Conservation (phyloP, 2,329 filamentous ascomycete genomes). For the Drechslerella dactyloides region DNA sequence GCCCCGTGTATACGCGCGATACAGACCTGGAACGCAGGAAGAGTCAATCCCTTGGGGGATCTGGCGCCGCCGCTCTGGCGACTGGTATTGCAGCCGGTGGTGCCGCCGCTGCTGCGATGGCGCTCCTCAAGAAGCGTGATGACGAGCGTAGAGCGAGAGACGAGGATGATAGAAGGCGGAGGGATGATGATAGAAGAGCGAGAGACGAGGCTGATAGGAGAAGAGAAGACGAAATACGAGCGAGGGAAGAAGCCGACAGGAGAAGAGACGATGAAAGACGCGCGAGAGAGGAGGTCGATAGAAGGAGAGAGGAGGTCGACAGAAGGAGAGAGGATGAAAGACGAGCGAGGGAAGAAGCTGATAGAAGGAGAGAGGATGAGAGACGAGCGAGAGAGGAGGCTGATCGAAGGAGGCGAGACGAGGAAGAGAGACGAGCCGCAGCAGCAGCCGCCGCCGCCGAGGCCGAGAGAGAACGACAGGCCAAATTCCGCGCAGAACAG, state of each 20-base stretch:
- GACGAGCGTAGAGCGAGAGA: constrained; percentile 4
- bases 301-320: constrained; percentile 14
- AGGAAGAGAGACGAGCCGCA: constrained; percentile 15
- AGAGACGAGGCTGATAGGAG: constrained; percentile 17
- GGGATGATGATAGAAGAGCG: constrained; percentile 17
- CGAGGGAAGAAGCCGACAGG: constrained; percentile 13
- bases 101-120: constrained; percentile 26
- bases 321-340: constrained; percentile 21
- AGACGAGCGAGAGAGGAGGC: constrained; percentile 11
- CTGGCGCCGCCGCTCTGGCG: constrained; percentile 28
- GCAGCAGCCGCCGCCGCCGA: constrained; percentile 23
- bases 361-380: constrained; percentile 19
- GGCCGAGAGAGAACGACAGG: constrained; percentile 22
- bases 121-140: constrained; percentile 30
- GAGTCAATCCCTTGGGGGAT: constrained; percentile 21
- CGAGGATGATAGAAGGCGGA: constrained; percentile 14
- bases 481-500: constrained; percentile 13
- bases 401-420: constrained; percentile 30
- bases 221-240: constrained; percentile 12
- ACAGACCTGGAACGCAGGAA: constrained; percentile 24
- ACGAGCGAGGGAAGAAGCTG: constrained; percentile 13
- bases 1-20: constrained; percentile 22
- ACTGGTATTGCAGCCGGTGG: constrained; percentile 28
- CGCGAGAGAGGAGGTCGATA: constrained; percentile 7
- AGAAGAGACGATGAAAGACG: constrained; percentile 6